Conservation (phyloP, 2,329 filamentous ascomycete species). For the Claviceps quebecensis region DNA sequence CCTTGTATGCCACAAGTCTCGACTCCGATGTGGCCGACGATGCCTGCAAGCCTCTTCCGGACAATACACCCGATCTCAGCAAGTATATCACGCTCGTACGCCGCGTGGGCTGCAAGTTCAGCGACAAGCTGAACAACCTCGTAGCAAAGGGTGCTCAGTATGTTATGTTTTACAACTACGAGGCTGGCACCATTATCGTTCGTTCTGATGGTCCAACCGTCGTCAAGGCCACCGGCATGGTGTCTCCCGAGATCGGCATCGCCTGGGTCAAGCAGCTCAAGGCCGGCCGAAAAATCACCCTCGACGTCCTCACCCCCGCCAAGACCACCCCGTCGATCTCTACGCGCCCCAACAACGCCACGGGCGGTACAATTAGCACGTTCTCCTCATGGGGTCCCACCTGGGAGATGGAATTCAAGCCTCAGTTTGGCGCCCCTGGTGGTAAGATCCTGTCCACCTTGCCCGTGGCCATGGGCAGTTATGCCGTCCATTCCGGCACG, state of each 20-base stretch:
- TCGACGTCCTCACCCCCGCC: not conserved
- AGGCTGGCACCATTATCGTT: constrained; percentile 14
- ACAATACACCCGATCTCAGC: constrained; percentile 35
- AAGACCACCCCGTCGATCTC: not conserved
- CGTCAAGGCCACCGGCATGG: constrained; percentile 14
- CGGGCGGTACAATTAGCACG: constrained; percentile 34
- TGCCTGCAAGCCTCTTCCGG: constrained; percentile 22
- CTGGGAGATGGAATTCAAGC: constrained; percentile 41
- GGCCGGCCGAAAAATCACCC: constrained; percentile 21
- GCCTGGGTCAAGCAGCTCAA: constrained; percentile 25
- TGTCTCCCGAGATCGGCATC: constrained; percentile 28
- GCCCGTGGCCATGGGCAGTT: constrained; percentile 29
- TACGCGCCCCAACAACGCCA: constrained; percentile 11
- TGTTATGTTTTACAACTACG: constrained; percentile 47
- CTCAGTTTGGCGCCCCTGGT: constrained; percentile 40
- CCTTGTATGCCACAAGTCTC: constrained; percentile 19
- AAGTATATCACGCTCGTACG: constrained; percentile 39
- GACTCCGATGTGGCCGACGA: constrained; percentile 19
- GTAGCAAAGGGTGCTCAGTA: constrained; percentile 38
- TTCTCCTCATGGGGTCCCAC: constrained; percentile 47
- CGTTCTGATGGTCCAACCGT: constrained; percentile 14
- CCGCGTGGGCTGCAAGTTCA: constrained; percentile 12
- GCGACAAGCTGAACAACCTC: not conserved
- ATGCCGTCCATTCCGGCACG: constrained; percentile 39
- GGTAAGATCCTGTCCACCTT: constrained; percentile 44